Base-by-base conservation (phyloP, 306 rosid genomes). In the Aeschynomene evenia region DNA sequence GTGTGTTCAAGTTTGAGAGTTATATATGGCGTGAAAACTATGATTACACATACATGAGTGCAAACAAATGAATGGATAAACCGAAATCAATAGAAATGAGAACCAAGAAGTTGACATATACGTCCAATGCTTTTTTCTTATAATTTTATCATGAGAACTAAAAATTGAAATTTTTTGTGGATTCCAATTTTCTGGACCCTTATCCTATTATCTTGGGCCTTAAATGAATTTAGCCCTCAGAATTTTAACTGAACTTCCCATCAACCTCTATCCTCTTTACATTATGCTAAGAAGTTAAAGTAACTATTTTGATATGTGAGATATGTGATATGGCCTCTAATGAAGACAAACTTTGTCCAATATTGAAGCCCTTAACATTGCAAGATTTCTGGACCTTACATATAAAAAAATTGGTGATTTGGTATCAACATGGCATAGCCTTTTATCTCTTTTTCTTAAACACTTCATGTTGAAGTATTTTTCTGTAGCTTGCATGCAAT, bases 201-300 rank as follows among this genome's bases (percentile, higher is more conserved):
- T 89, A 89, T 87, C 96, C 82, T 87, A 72, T 89, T 70, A 81
- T 86, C 85, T 77, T 22, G 16, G 40, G 34, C 21, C 65, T 61
- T 73, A 63, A 68, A 34, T 83, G 83, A 28, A 60, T 76, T 77
- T 70, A 92, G 90, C 70, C 73, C 90, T 77, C 82, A 72, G 23
- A 61, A 76, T 43, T 76, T 77, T 54, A 66, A 26, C 78, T 11
- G n/a, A 34, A 53, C 26, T 52, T 61, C 22, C 7, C 7, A 28
- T n/a, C 50, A 0, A 13, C 9, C 13, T 33, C 10, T 23, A 2
- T 53, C 40, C 26, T 58, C n/a, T 36, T 52, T 63, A 55, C 43
- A 23, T 23, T 6, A n/a, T 72, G 42, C 34, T 29, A 59, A 36
- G 9, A n/a, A n/a, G n/a, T n/a, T n/a, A n/a, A n/a, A n/a, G n/a